Conservation (phyloP, 768 basidiomycete genomes). For the Mycena olivaceomarginata region DNA sequence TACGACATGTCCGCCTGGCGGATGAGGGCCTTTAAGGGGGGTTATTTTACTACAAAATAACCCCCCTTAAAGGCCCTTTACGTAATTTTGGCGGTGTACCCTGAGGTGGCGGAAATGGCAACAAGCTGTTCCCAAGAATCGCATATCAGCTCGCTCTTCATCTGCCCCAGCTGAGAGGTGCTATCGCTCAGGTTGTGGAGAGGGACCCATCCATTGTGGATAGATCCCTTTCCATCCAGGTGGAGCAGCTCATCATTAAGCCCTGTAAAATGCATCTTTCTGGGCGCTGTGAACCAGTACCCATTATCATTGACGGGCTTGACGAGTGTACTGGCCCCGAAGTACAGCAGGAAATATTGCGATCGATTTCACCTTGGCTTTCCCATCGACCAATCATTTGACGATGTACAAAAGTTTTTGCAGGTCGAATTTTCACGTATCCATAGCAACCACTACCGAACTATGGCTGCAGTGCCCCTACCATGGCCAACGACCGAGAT, state of each 20-base stretch:
- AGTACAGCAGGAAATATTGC: slow-evolving; percentile 22
- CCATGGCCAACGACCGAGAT: slow-evolving; percentile 19
- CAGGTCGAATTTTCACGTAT: slow-evolving; percentile 24
- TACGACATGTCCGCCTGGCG: too few relatives aligned
- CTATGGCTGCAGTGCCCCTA: slow-evolving; percentile 14
- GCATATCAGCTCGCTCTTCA: slow-evolving; percentile 21
- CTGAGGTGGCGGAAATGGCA: too few relatives aligned
- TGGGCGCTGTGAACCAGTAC: slow-evolving; percentile 10
- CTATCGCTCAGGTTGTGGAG: slow-evolving; percentile 19
- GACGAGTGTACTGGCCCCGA: slow-evolving; percentile 9
- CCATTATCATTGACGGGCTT: slow-evolving; percentile 8
- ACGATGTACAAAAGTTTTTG: slow-evolving; percentile 17
- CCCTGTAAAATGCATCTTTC: slow-evolving; percentile 21
- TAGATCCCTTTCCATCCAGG: slow-evolving; percentile 19
- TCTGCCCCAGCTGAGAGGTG: slow-evolving; percentile 15
- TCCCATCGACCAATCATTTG: slow-evolving; percentile 18
- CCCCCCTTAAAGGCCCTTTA: too few relatives aligned
- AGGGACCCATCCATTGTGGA: slow-evolving; percentile 21
- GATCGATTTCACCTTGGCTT: slow-evolving; percentile 16
- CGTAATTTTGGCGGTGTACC: too few relatives aligned
- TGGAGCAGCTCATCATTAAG: slow-evolving; percentile 17
- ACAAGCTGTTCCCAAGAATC: too few relatives aligned
- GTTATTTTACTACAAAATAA: too few relatives aligned
- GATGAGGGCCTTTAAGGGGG: too few relatives aligned
- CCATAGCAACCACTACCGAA: slow-evolving; percentile 3